Base-by-base conservation (phyloP, 2,329 filamentous ascomycete genomes). In the Lasiodiplodia theobromae region DNA sequence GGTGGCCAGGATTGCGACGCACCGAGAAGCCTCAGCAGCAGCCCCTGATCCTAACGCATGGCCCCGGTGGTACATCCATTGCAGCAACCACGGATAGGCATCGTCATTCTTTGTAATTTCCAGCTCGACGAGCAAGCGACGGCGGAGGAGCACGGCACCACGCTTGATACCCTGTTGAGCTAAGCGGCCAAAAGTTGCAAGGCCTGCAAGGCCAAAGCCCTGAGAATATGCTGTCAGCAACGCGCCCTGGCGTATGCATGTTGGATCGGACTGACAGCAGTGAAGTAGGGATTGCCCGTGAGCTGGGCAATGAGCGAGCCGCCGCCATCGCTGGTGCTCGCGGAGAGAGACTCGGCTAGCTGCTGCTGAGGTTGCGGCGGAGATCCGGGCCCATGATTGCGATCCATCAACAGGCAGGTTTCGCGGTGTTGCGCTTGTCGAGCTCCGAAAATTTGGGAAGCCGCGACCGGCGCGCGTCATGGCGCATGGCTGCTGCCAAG, bases 21-120 rank as follows among this genome's bases (percentile, higher is more conserved):
- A 68, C 67, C 53, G 25, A 7, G 40, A 25, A 44, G 34, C 31
- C 14, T 40, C 60, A 4, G 57, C 57, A 18, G 31, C 66, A 14
- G 25, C 60, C 25, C 49, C 53, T n/a, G 73, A 67, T 62, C 77
- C 76, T 6, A 64, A 38, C 18, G 60, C 5, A 18, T 64, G 73
- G 75, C 83, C 76, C 67, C 89, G 86, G 64, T 94, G 92, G 72
- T 93, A 93, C 78, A 99, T 92, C 94, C 96, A 99, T 72, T 94
- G 91, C 11, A 99, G 86, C 52, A 99, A 89, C 95, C 94, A 98
- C 51, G 90, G 90, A 78, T 98, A 99, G 1, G 95, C 94, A 54
- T 93, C 89, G 81, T 99, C 96, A 75, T 95, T 92, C 77, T 93
- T 92, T 79, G 92, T 95, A 80, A 99, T 97, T 81, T 99, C 96